Base-by-base conservation (phyloP, 495 filamentous ascomycete genomes). In the Aspergillus kassunensis region DNA sequence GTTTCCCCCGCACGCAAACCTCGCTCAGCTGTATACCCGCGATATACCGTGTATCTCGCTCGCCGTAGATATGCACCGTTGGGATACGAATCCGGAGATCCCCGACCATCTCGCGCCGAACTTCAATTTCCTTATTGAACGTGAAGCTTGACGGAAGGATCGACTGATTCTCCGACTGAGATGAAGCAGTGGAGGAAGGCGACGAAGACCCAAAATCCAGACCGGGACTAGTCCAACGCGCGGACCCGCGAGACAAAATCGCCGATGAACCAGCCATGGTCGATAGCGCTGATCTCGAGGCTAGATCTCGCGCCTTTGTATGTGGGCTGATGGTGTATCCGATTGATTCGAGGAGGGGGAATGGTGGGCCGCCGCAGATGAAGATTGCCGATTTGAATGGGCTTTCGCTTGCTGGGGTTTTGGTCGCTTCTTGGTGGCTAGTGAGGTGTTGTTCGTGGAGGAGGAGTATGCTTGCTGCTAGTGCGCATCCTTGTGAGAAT, bases 61-160 rank as follows among this genome's bases (percentile, higher is more conserved):
- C 61, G 0, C 83, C 83, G 52, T 80, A 83, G 13, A 85, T 64
- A 63, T 86, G 81, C 41, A 81, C 79, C 8, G 84, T 85, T 0
- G 83, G 84, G 16, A 87, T 76, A 15, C 59, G 44, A 44, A 87
- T 79, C 13, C 56, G 47, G 6, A 74, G 70, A 3, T 77, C 67
- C 8, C 64, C 45, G 0, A 46, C 51, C 25, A 76, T 67, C 54
- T 71, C 65, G 15, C 41, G 24, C 9, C 75, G 74, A 36, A 81
- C 61, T 42, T 85, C 75, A 5, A 82, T 64, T 19, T 79, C 82
- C 20, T 78, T 80, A 8, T 77, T 68, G 15, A 76, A 68, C 0
- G 53, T 59, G 18, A 75, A 11, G 15, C 52, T 33, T 16, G 47
- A 16, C 15, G 76, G 12, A 16, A 56, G 20, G 20, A 49, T n/a